Percentiles rank a stretch among this genome's conserved stretches.
These are phyloP conservation scores for Tulasnella sp. DNA, from an alignment of 768 basidiomycete species.

Conservation along the genomic window DNA sequence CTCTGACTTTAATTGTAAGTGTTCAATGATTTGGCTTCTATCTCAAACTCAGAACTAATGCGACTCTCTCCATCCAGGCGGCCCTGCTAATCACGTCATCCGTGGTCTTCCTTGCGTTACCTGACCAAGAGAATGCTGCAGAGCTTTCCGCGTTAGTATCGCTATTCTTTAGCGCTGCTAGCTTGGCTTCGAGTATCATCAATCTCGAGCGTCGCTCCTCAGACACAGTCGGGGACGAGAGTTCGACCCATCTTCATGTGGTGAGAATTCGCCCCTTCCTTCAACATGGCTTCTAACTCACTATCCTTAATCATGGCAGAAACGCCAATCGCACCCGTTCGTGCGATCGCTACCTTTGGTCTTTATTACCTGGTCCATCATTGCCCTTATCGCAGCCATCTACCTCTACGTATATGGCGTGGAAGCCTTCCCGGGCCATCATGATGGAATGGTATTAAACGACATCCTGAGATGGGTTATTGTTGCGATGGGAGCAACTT, in stretches of 20 bases:
- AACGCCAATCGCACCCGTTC: neutral
- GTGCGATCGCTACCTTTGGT: constrained; percentile 17
- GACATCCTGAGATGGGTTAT: constrained; percentile 20
- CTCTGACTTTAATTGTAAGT: constrained; percentile 15
- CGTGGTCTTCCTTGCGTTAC: constrained; percentile 20
- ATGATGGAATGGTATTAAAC: constrained; percentile 6
- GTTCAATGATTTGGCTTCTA: neutral
- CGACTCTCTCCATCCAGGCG: neutral
- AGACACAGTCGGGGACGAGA: neutral
- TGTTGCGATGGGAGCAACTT: constrained; percentile 6
- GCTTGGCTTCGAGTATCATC: constrained; percentile 19
- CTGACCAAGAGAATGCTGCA: constrained; percentile 11
- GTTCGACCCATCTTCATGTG: neutral
- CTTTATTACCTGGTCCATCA: constrained; percentile 16
- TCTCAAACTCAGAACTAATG: neutral
- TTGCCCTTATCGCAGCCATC: neutral
- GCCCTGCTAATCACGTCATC: constrained; percentile 11
- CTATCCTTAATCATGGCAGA: neutral
- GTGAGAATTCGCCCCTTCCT: neutral
- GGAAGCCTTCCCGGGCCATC: neutral
- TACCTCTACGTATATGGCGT: constrained; percentile 19
- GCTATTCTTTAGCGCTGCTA: constrained; percentile 16
- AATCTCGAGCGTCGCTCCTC: constrained; percentile 17
- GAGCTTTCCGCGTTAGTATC: constrained; percentile 6
- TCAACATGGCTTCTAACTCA: neutral